Base-by-base conservation (phyloP, 2,329 filamentous ascomycete genomes). In the Pezicula radicicola region DNA sequence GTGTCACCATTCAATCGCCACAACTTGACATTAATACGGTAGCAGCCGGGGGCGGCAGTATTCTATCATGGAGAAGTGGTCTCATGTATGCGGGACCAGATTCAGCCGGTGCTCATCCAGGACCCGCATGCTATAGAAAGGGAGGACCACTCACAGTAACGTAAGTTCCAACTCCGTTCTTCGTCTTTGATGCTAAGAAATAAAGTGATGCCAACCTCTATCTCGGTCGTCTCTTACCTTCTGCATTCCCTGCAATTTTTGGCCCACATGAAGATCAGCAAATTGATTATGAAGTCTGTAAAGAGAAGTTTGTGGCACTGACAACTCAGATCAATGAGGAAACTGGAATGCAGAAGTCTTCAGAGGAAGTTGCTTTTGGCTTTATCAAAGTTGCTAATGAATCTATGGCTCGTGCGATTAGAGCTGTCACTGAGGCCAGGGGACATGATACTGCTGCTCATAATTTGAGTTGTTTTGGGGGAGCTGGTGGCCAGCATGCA, bases 21-120 rank as follows among this genome's bases (percentile, higher is more conserved):
- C 91, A 96, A 64, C 79, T 96, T 0, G 91, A 96, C 64, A 96
- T 96, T 72, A 96, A 96, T 69, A 97, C 92, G 0, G 92, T 97
- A 1, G 92, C 92, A 6, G 92, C 92, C 2, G 92, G 92, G 43
- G 92, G 92, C 56, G 91, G 91, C 6, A 93, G 88, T 1, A 78
- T 87, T 27, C 76, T 97, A 3, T 94, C 95, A 70, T 96, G 90
- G 79, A 84, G 83, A 56, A 96, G 96, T 58, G 91, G 92, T 1
- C 75, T 97, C 0, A 96, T 97, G 58, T 88, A 92, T 0, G 91
- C 96, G 2, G 92, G 92, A 0, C 92, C 92, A 1, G 91, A 96
- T 64, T 94, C 89, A 6, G 92, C 91, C 1, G 87, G 89, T 30
- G 91, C 92, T 2, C 89, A 96, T 62, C 92, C 92, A 0, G 92